Base-by-base conservation (phyloP, 768 basidiomycete species). In the Pulveroboletus ravenelii region DNA sequence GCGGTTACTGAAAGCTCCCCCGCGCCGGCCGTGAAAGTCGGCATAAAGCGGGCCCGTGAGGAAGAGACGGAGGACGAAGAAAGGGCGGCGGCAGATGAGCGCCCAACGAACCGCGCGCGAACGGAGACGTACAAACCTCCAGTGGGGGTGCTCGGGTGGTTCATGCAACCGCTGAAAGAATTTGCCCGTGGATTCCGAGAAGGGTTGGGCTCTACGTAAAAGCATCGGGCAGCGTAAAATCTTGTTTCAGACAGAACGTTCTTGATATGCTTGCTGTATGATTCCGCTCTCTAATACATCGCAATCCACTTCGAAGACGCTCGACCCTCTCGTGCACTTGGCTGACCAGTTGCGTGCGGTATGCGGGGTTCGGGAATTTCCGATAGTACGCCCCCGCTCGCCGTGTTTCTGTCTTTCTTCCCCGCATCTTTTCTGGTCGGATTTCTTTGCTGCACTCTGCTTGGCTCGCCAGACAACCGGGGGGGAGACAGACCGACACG, bases 101-200 rank as follows among this genome's bases (percentile, higher is more conserved):
- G 76, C 35, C 76, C 75, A 18, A 47, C 67, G 25, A 78, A 75
- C 48, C 81, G 84, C n/a, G 70, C 75, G 13, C 75, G 84, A 32
- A 78, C 65, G 30, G 77, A 74, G 45, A 65, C 61, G 0, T 78
- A 79, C 64, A 61, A 65, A 38, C 70, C 74, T 0, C 72, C 79
- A 4, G 62, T 69, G 51, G 70, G 62, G 53, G 78, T 75, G 31
- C 60, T 81, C 47, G 78, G 78, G 31, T 85, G 81, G 84, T 73
- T 86, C 59, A 67, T 79, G 64, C 69, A 78, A 36, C 84, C 85
- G 6, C 72, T 85, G 66, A 75, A 78, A 60, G 78, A 80, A 6
- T 85, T 87, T 62, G 72, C 82, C 48, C 76, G 78, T 54, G 85
- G 84, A 17, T 85, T 87, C 69, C 78, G 78, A 56, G 82, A 85